Percentiles rank a stretch among this genome's conserved stretches.
phyloP scores from a whole-genome alignment of 805 yeast species.

The Vanderwaltozyma yarrowii region DNA sequence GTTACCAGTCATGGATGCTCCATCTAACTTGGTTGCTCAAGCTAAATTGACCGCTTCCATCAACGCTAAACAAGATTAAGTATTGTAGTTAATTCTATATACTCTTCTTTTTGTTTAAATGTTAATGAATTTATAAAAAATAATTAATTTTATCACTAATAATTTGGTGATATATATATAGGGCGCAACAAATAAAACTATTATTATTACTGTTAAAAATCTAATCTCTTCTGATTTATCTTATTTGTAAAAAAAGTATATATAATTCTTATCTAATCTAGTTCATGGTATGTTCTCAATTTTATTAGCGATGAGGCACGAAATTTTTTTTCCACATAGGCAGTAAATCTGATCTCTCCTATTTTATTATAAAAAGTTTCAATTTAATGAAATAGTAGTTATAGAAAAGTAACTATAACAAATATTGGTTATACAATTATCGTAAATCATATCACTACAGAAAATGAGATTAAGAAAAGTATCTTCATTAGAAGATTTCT shows the following conservation, averaged over 20 bases:
- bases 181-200: constrained; percentile 4
- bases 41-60: constrained; percentile 49
- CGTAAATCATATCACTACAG: too few species aligned
- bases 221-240: too few species aligned
- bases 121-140: constrained; percentile 2
- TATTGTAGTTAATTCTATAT: constrained; percentile 2
- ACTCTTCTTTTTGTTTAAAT: constrained; percentile 3
- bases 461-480: constrained; percentile 2
- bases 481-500: constrained; percentile 15
- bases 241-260: too few species aligned
- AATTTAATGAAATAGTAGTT: too few species aligned
- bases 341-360: too few species aligned
- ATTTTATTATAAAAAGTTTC: too few species aligned
- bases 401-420: too few species aligned
- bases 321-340: too few species aligned
- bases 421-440: too few species aligned
- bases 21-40: constrained; percentile 53
- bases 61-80: constrained; percentile 33
- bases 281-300: too few species aligned
- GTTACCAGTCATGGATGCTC: constrained; percentile 64
- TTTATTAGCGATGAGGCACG: too few species aligned
- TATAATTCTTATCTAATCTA: too few species aligned
- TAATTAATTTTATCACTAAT: background rate
- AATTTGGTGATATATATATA: constrained; percentile 1
- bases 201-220: background rate